Conservation (phyloP, 2,329 filamentous ascomycete genomes). For the Cephalotrichum gorgonifer region DNA sequence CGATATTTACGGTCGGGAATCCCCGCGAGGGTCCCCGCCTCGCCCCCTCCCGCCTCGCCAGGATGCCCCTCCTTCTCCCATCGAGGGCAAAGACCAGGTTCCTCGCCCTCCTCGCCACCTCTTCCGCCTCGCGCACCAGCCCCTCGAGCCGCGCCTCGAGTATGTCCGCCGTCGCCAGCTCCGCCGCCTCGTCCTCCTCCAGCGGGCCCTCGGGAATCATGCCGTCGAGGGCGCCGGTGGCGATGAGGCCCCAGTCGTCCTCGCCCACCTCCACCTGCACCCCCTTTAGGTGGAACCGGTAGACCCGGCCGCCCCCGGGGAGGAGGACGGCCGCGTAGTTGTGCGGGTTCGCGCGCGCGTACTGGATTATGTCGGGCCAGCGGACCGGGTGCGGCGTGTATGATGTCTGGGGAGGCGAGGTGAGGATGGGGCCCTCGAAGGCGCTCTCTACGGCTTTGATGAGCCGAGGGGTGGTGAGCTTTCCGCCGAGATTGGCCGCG, state of each 20-base stretch:
- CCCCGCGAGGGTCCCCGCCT: background rate
- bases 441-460: slow-evolving; percentile 79
- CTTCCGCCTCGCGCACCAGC: slow-evolving; percentile 72
- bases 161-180: slow-evolving; percentile 74
- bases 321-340: slow-evolving; percentile 66
- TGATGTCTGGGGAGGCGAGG: slow-evolving; percentile 42
- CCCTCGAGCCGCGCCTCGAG: slow-evolving; percentile 67
- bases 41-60: slow-evolving; percentile 14
- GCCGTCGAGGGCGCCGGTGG: slow-evolving; percentile 72
- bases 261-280: slow-evolving; percentile 76
- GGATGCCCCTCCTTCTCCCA: slow-evolving; percentile 59
- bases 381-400: slow-evolving; percentile 46
- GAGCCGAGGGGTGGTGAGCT: slow-evolving; percentile 70
- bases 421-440: slow-evolving; percentile 68
- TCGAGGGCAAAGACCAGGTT: slow-evolving; percentile 75
- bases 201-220: slow-evolving; percentile 69
- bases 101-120: slow-evolving; percentile 50
- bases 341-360: slow-evolving; percentile 68
- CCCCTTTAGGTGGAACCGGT: slow-evolving; percentile 75
- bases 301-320: slow-evolving; percentile 59
- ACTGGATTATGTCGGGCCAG: slow-evolving; percentile 80
- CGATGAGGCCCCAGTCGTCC: slow-evolving; percentile 78
- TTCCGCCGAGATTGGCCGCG: slow-evolving; percentile 74
- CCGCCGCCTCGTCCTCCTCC: slow-evolving; percentile 76
- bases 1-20: slow-evolving; percentile 1